Conservation (phyloP, 208 protist genomes). For the Acanthamoeba comandoni region DNA sequence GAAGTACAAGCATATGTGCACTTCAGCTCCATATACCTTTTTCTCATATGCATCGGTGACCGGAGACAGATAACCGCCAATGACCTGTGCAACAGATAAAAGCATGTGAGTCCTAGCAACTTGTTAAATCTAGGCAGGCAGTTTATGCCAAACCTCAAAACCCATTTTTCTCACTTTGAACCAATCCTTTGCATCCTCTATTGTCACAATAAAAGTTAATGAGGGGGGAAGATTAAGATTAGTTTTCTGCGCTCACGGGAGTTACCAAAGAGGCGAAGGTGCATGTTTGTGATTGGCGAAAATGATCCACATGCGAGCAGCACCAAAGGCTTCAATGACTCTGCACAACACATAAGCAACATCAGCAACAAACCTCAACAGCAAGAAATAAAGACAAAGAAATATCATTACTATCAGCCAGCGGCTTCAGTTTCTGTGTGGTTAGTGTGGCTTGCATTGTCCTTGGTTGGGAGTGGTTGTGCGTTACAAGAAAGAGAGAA, state of each 20-base stretch:
- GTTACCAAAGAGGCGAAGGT: conserved; percentile 72
- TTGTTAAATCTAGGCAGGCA: not conserved
- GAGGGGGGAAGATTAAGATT: not conserved
- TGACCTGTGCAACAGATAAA: conserved; percentile 21
- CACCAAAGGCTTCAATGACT: conserved; percentile 13
- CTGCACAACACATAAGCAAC: no score
- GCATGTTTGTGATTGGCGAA: conserved; percentile 67
- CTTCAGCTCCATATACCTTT: not conserved
- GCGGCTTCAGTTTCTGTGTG: no score
- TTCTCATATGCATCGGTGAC: conserved; percentile 74
- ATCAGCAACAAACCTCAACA: no score
- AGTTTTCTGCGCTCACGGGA: not conserved
- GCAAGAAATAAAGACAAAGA: no score
- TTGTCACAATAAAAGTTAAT: not conserved
- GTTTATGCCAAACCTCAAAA: not conserved
- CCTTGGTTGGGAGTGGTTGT: no score
- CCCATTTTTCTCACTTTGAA: not conserved
- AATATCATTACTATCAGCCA: no score
- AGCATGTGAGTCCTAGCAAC: not conserved
- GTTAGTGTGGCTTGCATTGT: no score
- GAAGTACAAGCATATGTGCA: no score
- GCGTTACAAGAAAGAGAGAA: no score
- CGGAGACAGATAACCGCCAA: conserved; percentile 63
- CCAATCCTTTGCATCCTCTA: not conserved
- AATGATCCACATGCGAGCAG: conserved; percentile 64